A percentile compares a stretch with the other conserved stretches of the same genome.
phyloP scores from a whole-genome alignment of 345 rosid species.

The Citrus sp. region DNA sequence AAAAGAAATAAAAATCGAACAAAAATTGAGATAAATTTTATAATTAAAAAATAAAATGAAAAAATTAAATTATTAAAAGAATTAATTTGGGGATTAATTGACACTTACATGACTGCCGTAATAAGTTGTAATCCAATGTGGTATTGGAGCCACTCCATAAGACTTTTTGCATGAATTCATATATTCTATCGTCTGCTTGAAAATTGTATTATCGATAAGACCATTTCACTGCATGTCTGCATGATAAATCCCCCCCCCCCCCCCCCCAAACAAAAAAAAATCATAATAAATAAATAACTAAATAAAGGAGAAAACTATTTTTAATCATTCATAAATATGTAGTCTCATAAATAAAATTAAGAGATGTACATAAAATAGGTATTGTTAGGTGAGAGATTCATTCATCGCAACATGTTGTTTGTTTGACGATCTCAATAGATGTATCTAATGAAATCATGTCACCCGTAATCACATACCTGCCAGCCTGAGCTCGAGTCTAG shows the following conservation, averaged over 20 bases:
- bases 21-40: too few relatives aligned
- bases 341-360: too few relatives aligned
- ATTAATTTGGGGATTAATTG: not conserved
- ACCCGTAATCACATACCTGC: conserved; percentile 4
- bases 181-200: not conserved
- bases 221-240: conserved; percentile 21
- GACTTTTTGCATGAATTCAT: not conserved
- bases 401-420: too few relatives aligned
- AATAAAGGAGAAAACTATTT: too few relatives aligned
- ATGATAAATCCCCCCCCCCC: not conserved
- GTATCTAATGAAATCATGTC: too few relatives aligned
- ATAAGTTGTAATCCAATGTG: conserved; percentile 17
- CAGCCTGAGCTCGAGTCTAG: conserved; percentile 11
- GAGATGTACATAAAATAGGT: too few relatives aligned
- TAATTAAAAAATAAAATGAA: not conserved
- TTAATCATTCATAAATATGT: too few relatives aligned
- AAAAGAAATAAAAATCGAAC: not conserved
- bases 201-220: conserved; percentile 12
- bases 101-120: conserved; percentile 13
- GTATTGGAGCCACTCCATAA: conserved; percentile 14
- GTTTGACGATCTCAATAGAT: too few relatives aligned
- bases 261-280: too few relatives aligned
- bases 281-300: too few relatives aligned
- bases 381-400: too few relatives aligned
- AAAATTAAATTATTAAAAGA: too few relatives aligned